Conservation (phyloP, 805 yeast genomes). For the Lachancea cidri region DNA sequence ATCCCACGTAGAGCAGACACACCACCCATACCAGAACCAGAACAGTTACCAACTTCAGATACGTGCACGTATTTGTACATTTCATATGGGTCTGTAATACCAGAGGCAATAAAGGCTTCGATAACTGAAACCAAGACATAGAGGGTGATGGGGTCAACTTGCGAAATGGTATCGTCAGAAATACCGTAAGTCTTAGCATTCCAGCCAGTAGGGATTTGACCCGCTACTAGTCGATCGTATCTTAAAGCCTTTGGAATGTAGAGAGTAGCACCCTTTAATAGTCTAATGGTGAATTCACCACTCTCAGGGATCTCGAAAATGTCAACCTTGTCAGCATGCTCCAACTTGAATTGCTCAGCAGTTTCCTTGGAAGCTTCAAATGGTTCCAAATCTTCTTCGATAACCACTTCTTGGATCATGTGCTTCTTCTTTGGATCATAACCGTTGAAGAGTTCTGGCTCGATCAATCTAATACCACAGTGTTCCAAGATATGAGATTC, state of each 20-base stretch:
- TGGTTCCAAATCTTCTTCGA: constrained; percentile 94
- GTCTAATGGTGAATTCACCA: constrained; percentile 87
- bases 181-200: constrained; percentile 92
- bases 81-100: constrained; percentile 98
- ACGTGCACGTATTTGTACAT: constrained; percentile 97
- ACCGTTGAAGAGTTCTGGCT: constrained; percentile 90
- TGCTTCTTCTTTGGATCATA: constrained; percentile 93
- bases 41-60: constrained; percentile 98
- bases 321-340: constrained; percentile 93
- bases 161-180: constrained; percentile 83
- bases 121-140: constrained; percentile 90
- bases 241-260: constrained; percentile 75
- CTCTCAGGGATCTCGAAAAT: constrained; percentile 81
- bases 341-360: constrained; percentile 88
- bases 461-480: constrained; percentile 94
- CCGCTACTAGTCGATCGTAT: constrained; percentile 63
- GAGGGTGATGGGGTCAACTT: constrained; percentile 95
- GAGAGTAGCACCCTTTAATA: constrained; percentile 89
- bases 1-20: constrained; percentile 93
- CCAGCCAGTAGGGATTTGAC: constrained; percentile 99
- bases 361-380: constrained; percentile 93
- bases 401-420: constrained; percentile 89
- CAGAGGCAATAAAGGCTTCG: constrained; percentile 89
- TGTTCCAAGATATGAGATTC: constrained; percentile 86
- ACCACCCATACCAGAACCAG: constrained; percentile 99